Evolutionary conservation across 1,284 basidiomycete genomes (phyloP), one percentile per base, ranked within the genome.

Genomic region (Lignosus rhinocerotis): DNA sequence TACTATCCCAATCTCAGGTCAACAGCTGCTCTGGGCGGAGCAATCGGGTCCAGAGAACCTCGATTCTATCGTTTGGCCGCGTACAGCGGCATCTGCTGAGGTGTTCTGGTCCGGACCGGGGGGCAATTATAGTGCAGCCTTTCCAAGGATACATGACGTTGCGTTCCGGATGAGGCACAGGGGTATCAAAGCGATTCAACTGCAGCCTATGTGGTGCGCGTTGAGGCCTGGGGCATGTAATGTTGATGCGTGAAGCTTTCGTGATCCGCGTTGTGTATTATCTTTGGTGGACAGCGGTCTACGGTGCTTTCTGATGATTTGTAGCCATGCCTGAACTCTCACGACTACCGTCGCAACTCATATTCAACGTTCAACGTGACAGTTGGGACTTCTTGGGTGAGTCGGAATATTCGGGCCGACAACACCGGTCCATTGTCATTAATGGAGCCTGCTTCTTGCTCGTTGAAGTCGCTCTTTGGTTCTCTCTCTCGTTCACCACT

Each of bases 161-260:
- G 76, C 80, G 19, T 92, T 81, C 72, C 79, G 92, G 25, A 80
- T 93, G 73, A 81, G 86, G 16, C 78, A 83, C 60, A 74, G 87
- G 19, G 91, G 91, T 11, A 78, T 93, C 5, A 72, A 72, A 0
- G 87, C 91, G 0, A 85, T 86, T 52, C 75, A 86, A 2, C 72
- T 94, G 19, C 92, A 94, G 74, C 92, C 92, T 1, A 76, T 85
- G 62, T 94, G 88, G 87, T 94, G 92, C 74, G 91, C 88, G 4
- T 67, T 93, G 36, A 75, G 89, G 17, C 86, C 89, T 0, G 82
- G 79, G 6, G 72, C 69, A 39, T 87, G 86, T 65, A 79, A 86
- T 69, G 55, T 83, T 48, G 66, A 72, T 21, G 76, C 78, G 1
- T 81, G 66, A 76, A 5, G 7, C 47, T 3, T 36, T 2, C 34